Percentiles rank a stretch among this genome's conserved stretches.
Evolutionary conservation across 2,329 filamentous ascomycete species (phyloP).

Genomic region (Colletotrichum costaricense): DNA sequence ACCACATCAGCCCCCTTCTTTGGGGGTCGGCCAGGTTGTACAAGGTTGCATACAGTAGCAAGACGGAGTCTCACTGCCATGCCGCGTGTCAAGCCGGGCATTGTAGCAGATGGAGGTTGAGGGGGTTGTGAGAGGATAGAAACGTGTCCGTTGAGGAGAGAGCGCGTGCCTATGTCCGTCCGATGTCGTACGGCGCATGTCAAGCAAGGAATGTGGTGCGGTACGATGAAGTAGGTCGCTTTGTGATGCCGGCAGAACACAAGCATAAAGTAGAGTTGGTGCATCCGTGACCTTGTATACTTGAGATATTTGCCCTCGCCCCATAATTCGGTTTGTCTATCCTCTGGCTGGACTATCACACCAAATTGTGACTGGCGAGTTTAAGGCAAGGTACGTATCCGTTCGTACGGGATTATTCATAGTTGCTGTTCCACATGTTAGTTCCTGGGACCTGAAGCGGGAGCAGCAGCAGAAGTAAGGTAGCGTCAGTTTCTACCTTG

Average conservation of each 20-base stretch:
- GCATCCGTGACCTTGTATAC: constrained; percentile 16
- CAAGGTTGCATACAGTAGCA: constrained; percentile 13
- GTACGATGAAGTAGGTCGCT: neutral
- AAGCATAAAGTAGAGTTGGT: constrained; percentile 34
- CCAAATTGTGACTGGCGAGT: neutral
- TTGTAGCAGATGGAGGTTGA: neutral
- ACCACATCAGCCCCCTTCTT: constrained; percentile 5
- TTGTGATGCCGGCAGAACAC: constrained; percentile 13
- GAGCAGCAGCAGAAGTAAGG: neutral
- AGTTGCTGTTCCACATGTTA: neutral
- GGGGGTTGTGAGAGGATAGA: neutral
- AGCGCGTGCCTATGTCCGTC: neutral
- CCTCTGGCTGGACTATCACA: neutral
- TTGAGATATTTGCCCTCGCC: neutral
- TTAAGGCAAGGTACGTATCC: neutral
- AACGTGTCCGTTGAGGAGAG: neutral
- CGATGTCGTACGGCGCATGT: neutral
- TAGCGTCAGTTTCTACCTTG: neutral
- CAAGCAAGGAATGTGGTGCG: neutral
- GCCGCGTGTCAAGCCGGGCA: neutral
- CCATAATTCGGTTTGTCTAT: neutral
- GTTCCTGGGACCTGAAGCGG: neutral
- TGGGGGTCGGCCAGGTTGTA: neutral
- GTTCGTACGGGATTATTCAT: neutral
- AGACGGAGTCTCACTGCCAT: neutral